Base-by-base conservation (phyloP, 2,329 filamentous ascomycete genomes). In the Colletotrichum lini region DNA sequence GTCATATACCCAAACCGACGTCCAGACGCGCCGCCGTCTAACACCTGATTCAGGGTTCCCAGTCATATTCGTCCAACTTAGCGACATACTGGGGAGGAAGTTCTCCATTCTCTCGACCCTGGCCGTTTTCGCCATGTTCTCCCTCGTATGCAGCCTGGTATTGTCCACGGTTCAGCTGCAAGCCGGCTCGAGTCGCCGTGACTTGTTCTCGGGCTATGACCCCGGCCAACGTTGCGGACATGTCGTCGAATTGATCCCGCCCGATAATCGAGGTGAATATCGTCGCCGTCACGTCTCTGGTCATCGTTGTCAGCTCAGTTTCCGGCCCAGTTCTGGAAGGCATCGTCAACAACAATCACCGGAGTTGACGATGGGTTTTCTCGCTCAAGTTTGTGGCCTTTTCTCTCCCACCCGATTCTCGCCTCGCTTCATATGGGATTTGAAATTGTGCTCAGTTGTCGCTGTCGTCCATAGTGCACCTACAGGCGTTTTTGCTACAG, bases 321-420 rank as follows among this genome's bases (percentile, higher is more conserved):
- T 74, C 84, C 0, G 84, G 84, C 0, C 84, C 83, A 2, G 69
- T 86, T 10, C 74, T 86, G 0, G 84, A 84, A 10, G 84, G 84
- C 2, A 77, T 78, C 13, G 84, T 86, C 15, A 78, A 77, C 15
- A 78, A 77, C n/a, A 79, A 82, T 56, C 73, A 80, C 13, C 78
- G 80, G 0, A 82, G 77, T 0, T 86, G 84, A 84, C 76, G 83
- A 73, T 84, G 84, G 84, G 82, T 86, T 2, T 86, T 86, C 72
- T 80, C 82, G 47, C 78, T 87, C 10, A 86, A 87, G 82, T 84
- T 58, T 45, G 80, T 76, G 21, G 13, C n/a, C 2, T 18, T 35
- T 23, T 26, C 23, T 18, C 50, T 45, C 57, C 38, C 8, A 35
- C 30, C 7, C 30, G 9, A 9, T 35, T 35, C 53, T 26, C 23